Percentiles rank a stretch among this genome's conserved stretches.
These are phyloP conservation scores for Extremus antarcticus DNA, from an alignment of 495 filamentous ascomycete genomes.

Conservation along the genomic window DNA sequence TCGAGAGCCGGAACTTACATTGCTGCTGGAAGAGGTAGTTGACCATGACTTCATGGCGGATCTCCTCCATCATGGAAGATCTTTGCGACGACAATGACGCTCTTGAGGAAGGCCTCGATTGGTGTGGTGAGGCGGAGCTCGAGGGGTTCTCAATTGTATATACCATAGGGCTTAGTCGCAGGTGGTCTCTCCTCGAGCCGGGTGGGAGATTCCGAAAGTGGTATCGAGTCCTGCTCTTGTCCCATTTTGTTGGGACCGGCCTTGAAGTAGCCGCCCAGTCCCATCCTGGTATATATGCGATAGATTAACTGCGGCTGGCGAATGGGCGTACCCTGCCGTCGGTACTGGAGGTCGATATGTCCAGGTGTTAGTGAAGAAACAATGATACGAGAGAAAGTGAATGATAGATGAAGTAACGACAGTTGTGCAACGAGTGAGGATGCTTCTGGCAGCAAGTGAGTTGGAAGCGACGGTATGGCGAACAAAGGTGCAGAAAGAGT, in stretches of 20 bases:
- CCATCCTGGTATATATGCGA: not conserved
- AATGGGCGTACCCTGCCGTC: not conserved
- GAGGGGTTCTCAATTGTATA: not conserved
- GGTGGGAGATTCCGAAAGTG: not conserved
- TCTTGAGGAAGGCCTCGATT: not conserved
- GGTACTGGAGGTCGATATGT: not conserved
- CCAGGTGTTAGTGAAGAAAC: not conserved
- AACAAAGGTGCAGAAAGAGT: no score
- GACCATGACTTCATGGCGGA: conserved; percentile 75
- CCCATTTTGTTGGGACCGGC: not conserved
- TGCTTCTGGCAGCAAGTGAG: no score
- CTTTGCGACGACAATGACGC: not conserved
- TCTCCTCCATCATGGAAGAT: conserved; percentile 47
- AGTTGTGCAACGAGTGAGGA: no score
- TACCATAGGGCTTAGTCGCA: not conserved
- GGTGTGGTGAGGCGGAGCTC: not conserved
- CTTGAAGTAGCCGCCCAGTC: not conserved
- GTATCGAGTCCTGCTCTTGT: not conserved
- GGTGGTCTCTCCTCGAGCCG: not conserved
- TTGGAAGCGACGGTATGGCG: no score
- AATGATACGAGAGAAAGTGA: not conserved
- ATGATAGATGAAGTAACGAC: not conserved
- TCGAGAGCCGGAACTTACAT: conserved; percentile 25
- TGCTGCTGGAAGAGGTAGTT: conserved; percentile 71
- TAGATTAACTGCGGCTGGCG: not conserved